These are phyloP conservation scores for Diaporthe amygdali DNA, from an alignment of 2,329 filamentous ascomycete genomes.

Conservation along the genomic window DNA sequence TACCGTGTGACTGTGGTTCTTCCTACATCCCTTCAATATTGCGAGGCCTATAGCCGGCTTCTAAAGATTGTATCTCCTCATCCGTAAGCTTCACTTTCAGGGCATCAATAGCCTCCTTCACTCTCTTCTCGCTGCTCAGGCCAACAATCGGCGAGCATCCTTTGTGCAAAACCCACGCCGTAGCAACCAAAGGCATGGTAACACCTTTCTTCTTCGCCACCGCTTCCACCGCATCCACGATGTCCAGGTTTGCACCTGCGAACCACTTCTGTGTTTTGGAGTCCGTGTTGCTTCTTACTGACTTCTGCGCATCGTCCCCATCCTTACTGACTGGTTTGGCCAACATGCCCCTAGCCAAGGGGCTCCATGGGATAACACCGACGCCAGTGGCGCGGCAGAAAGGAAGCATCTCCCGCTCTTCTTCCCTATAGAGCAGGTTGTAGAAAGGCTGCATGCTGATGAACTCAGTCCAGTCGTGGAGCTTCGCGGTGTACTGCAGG, in stretches of 20 bases:
- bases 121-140: constrained; percentile 41
- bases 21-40: constrained; percentile 6
- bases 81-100: background rate
- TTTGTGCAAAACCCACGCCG: constrained; percentile 59
- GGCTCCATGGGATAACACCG: constrained; percentile 40
- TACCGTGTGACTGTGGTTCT: too few species aligned
- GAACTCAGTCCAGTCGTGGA: constrained; percentile 62
- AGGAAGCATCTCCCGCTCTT: constrained; percentile 49
- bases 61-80: background rate
- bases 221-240: constrained; percentile 30
- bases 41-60: background rate
- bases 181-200: constrained; percentile 64
- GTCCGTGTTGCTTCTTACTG: constrained; percentile 37
- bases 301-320: background rate
- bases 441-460: constrained; percentile 65
- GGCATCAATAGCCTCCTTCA: background rate
- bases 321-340: constrained; percentile 32
- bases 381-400: constrained; percentile 42
- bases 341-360: constrained; percentile 38
- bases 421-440: constrained; percentile 65
- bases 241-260: constrained; percentile 47
- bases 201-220: constrained; percentile 48
- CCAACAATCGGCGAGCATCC: constrained; percentile 60
- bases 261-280: constrained; percentile 43
- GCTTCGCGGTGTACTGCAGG: constrained; percentile 45